Conservation (phyloP, 1,139 yeast genomes). For the Yamadazyma taylorii region DNA sequence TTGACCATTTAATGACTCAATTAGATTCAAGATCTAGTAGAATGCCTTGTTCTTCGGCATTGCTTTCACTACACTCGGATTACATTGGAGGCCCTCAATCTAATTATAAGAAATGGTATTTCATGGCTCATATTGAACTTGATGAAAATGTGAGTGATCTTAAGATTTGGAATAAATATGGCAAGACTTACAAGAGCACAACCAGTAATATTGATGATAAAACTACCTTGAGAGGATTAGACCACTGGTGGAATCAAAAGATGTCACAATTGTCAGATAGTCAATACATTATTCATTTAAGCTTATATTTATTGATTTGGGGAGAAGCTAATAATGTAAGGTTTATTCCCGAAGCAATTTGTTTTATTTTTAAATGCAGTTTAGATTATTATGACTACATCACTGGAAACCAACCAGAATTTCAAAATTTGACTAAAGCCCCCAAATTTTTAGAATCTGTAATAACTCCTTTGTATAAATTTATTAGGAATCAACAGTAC, state of each 20-base stretch:
- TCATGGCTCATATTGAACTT: conserved; percentile 30
- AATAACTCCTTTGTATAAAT: conserved; percentile 48
- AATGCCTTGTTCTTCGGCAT: conserved; percentile 34
- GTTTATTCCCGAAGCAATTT: conserved; percentile 44
- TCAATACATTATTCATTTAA: conserved; percentile 32
- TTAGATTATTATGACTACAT: conserved; percentile 21
- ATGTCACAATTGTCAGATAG: conserved; percentile 19
- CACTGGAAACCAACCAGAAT: conserved; percentile 1
- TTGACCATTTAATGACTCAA: conserved; percentile 38
- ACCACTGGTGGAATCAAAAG: conserved; percentile 23
- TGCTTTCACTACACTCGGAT: conserved; percentile 39
- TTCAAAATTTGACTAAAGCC: conserved; percentile 9
- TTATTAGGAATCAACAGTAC: conserved; percentile 44
- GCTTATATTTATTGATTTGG: conserved; percentile 40
- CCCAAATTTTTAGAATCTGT: conserved; percentile 40
- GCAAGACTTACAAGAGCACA: conserved; percentile 9
- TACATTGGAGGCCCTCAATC: conserved; percentile 44
- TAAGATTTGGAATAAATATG: conserved; percentile 15
- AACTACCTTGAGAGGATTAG: conserved; percentile 19
- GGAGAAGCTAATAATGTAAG: conserved; percentile 46
- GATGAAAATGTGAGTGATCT: conserved; percentile 17
- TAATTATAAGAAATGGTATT: conserved; percentile 44
- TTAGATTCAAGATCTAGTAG: conserved; percentile 44
- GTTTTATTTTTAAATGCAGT: conserved; percentile 37
- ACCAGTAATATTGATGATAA: neutral